These are phyloP conservation scores for Cupressus sempervirens DNA, from an alignment of 75 land plant genomes.

Conservation along the genomic window DNA sequence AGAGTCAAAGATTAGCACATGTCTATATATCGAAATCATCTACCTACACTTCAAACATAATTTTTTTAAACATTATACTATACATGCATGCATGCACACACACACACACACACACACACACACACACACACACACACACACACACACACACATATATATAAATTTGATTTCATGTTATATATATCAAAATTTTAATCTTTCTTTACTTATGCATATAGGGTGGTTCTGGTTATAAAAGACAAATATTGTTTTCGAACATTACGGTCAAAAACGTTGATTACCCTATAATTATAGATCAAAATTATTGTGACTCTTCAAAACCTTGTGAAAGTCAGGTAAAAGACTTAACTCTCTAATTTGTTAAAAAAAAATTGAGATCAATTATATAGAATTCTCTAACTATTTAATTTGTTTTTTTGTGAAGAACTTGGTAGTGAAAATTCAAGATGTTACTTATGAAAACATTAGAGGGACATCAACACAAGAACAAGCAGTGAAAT, in stretches of 20 bases:
- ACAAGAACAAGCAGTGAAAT: constrained; percentile 27
- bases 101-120: too few relatives aligned
- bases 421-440: constrained; percentile 45
- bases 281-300: constrained; percentile 61
- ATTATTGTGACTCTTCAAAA: constrained; percentile 41
- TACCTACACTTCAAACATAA: too few relatives aligned
- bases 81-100: too few relatives aligned
- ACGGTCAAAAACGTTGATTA: background rate
- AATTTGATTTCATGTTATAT: too few relatives aligned
- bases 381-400: background rate
- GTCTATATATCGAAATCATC: too few relatives aligned
- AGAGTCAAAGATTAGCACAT: too few relatives aligned
- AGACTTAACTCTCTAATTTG: background rate
- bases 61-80: too few relatives aligned
- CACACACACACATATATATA: too few relatives aligned
- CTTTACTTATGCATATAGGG: background rate
- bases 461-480: constrained; percentile 62
- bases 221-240: constrained; percentile 20
- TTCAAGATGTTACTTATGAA: constrained; percentile 30
- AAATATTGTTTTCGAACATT: constrained; percentile 24
- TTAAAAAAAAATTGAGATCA: background rate
- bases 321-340: constrained; percentile 22
- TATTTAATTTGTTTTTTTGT: background rate
- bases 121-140: too few relatives aligned
- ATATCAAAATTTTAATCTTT: too few relatives aligned